These are phyloP conservation scores for Exophiala viscosa DNA, from an alignment of 2,329 filamentous ascomycete species.

Conservation along the genomic window DNA sequence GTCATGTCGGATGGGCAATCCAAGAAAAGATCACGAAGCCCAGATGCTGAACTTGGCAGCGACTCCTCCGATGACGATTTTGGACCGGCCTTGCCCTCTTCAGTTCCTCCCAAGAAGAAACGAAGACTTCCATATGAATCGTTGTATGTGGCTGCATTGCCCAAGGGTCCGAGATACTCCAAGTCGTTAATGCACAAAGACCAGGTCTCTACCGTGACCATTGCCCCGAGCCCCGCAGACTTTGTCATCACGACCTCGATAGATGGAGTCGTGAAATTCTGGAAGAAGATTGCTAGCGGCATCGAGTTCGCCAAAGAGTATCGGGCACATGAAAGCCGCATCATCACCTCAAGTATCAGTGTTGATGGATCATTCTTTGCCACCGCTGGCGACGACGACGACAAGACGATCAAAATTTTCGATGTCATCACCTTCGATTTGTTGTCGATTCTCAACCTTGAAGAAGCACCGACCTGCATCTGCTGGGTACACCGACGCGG, in stretches of 20 bases:
- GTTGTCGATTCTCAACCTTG: slow-evolving; percentile 73
- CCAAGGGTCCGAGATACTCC: slow-evolving; percentile 75
- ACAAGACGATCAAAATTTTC: slow-evolving; percentile 52
- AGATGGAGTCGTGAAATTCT: slow-evolving; percentile 98
- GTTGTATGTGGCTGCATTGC: slow-evolving; percentile 86
- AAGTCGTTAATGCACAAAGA: slow-evolving; percentile 99
- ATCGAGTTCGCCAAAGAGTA: slow-evolving; percentile 99
- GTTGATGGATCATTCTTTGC: slow-evolving; percentile 91
- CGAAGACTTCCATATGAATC: slow-evolving; percentile 91
- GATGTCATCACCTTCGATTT: slow-evolving; percentile 80
- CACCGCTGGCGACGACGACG: slow-evolving; percentile 62
- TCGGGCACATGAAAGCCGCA: slow-evolving; percentile 80
- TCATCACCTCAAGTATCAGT: slow-evolving; percentile 78
- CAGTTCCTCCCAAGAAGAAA: slow-evolving; percentile 80
- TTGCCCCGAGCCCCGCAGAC: slow-evolving; percentile 79
- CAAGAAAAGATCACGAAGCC: slow-evolving; percentile 18
- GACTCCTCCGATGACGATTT: slow-evolving; percentile 81
- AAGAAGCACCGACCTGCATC: slow-evolving; percentile 70
- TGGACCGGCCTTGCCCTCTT: slow-evolving; percentile 83
- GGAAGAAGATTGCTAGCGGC: slow-evolving; percentile 88
- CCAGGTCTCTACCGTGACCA: slow-evolving; percentile 78
- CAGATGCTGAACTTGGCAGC: slow-evolving; percentile 5
- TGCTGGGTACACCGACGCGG: slow-evolving; percentile 91
- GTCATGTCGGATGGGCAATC: slow-evolving; percentile 16
- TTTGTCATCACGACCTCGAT: slow-evolving; percentile 92